Evolutionary conservation across 169 alveolate genomes (phyloP), one percentile per base, ranked within the genome.

Genomic region (Theileria annulata): DNA sequence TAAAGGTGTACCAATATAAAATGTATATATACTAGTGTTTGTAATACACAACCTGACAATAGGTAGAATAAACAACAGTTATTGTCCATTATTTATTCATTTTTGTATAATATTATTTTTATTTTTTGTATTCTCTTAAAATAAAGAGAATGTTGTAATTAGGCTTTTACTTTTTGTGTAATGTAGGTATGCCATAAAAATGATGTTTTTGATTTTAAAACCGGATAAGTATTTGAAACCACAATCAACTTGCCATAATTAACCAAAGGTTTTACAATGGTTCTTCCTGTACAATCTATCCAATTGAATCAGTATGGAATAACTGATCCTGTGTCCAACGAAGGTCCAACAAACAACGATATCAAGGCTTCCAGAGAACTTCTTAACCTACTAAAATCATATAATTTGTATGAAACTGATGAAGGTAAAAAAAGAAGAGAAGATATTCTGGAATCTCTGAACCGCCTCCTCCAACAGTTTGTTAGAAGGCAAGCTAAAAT

Each of bases 391-490:
- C 77, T 94, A 66, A 82, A 82, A 77, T 68, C 93, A 51, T 88
- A 90, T 27, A 90, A 95, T 83, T 85, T 94, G 19, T 96, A 80
- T 83, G 99, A 96, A 84, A 83, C 96, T 3, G 96, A 93, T 31
- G 95, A 94, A 63, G 97, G 96, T 54, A 79, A 91, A 64, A 88
- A 80, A 67, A 88, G 93, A 68, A 76, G 99, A 48, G 97, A 95
- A 87, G 90, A 87, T 58, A 95, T 96, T 10, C 88, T 96, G 71
- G 97, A 94, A 35, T 87, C 94, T 33, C 92, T 96, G 59, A 93
- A 93, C 77, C 82, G 93, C 77, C 88, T 96, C 49, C 93, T 96
- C 37, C 95, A 88, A 69, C 96, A 96, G 49, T 96, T 96, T 90
- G 94, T 96, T 27, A 84, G 92, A 33, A 86, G 90, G 56, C 94